Base-by-base conservation (phyloP, 768 basidiomycete genomes). In the Trichaptum fuscoviolaceum region DNA sequence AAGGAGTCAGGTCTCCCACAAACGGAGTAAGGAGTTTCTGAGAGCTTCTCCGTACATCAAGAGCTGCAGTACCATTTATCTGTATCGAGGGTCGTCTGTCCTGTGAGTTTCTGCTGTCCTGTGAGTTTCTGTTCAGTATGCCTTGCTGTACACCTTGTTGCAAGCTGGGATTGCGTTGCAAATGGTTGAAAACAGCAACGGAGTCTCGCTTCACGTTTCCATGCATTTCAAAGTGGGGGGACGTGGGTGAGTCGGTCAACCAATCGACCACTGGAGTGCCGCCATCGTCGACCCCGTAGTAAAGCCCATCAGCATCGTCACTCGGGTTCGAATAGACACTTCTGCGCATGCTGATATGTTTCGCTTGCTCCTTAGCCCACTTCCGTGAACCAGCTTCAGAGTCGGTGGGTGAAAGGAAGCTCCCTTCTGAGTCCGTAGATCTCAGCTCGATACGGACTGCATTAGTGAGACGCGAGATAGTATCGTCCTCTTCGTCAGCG, bases 61-160 rank as follows among this genome's bases (percentile, higher is more conserved):
- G 42, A 52, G 42, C 42, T 2, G 42, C 42, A 5, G 42, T 26
- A 12, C 64, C 64, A 24, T 65, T 65, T 4, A 65, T 35, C 9
- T 35, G 30, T 17, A 65, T 65, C 15, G 64, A 52, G 15, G 64
- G 64, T 2, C 64, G 36, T 26, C 57, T 52, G 26, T 3, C 63
- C 26, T 34, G 27, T 7, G n/a, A n/a, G n/a, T n/a, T n/a, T n/a
- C n/a, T n/a, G n/a, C n/a, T n/a, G n/a, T n/a, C n/a, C n/a, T n/a
- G n/a, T n/a, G 27, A 27, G 18, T 24, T 36, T 24, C 26, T 27
- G 63, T 30, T 26, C 4, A 10, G 20, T 26, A 17, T 15, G 26
- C 15, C 2, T 26, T n/a, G 70, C 62, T 61, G 26, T 61, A 61
- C 15, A 17, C 73, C 75, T 34, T 73, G 75, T 62, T 74, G 75